Base-by-base conservation (phyloP, 148 eudicot species). In the Spergularia marina region DNA sequence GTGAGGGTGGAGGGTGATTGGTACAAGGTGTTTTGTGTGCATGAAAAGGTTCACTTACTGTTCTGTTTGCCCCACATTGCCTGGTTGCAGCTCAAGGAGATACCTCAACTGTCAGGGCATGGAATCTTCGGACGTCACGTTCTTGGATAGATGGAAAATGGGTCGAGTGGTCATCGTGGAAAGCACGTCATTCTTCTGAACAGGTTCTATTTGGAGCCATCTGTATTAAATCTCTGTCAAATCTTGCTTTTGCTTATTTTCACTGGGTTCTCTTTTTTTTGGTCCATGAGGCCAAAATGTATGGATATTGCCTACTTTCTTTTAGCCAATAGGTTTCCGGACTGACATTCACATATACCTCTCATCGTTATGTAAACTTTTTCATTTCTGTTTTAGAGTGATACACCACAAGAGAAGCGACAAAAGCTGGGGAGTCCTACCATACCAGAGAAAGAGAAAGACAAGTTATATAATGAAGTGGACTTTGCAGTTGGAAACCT, bases 61-160 rank as follows among this genome's bases (percentile, higher is more conserved):
- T 60, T 54, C 13, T 58, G 15, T 54, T 18, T 58, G 15, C 60
- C 57, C 59, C 23, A 12, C 25, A 52, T 23, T 30, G 57, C 39
- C 7, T 73, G 52, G 58, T 55, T 83, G 78, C 86, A 96, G 99
- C 86, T 73, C 90, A 85, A 80, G 95, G 89, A 73, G 86, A 88
- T 75, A 88, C 89, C 25, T 80, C 87, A 57, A 79, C 75, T 81
- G 94, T 88, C 55, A 88, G 83, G 82, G 86, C 87, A 1, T 93
- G 96, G 97, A 89, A 96, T 81, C 85, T 96, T n/a, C 85, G 99
- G 58, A 87, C 94, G 73, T 84, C 92, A 30, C 92, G 90, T 30
- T 74, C 83, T 41, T 96, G 99, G 99, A 88, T 82, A 55, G 86
- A 87, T 83, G 97, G 91, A n/a, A 83, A 85, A 80, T 96, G 99